Evolutionary conservation across 768 basidiomycete species (phyloP), one percentile per base, ranked within the genome.

Genomic region (Mycena vitilis): DNA sequence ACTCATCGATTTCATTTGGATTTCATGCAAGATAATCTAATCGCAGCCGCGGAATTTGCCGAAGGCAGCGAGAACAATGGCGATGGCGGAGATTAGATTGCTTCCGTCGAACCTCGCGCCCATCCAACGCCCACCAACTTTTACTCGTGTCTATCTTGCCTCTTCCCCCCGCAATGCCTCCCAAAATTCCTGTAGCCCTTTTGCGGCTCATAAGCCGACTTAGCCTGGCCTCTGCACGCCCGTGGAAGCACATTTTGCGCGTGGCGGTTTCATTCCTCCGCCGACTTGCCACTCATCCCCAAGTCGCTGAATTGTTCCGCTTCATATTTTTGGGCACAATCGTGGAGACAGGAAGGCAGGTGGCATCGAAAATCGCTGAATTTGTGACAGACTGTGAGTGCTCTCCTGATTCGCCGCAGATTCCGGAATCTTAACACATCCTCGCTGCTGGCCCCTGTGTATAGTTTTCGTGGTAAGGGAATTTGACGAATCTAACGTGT

Each of bases 311-410:
- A 37, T 34, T 66, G 49, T 42, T 66, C 22, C 48, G 65, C 23
- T 66, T 66, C 20, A 61, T 66, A n/a, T 54, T 66, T 40, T 59
- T 66, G 16, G 65, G 65, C 1, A 60, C 59, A 7, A 56, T 57
- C 36, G 61, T 63, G 12, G 61, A 63, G 22, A 63, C 61, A 0
- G 61, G 61, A 5, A 51, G 61, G 5, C 16, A 64, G 22, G n/a
- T 57, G 52, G 65, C 49, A 7, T 40, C 25, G 30, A 60, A 40
- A 18, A 53, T 42, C 25, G 58, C 59, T 5, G 49, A 44, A 12
- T 40, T 53, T 16, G 25, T n/a, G 20, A 52, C 38, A 6, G 51
- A 59, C 38, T n/a, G 51, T 66, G 58, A 51, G 65, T 55, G 7
- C 22, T 16, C 34, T 30, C 30, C 30, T 30, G 30, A 5, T 30